These are phyloP conservation scores for Fusarium succisae DNA, from an alignment of 2,329 filamentous ascomycete genomes.

Conservation along the genomic window DNA sequence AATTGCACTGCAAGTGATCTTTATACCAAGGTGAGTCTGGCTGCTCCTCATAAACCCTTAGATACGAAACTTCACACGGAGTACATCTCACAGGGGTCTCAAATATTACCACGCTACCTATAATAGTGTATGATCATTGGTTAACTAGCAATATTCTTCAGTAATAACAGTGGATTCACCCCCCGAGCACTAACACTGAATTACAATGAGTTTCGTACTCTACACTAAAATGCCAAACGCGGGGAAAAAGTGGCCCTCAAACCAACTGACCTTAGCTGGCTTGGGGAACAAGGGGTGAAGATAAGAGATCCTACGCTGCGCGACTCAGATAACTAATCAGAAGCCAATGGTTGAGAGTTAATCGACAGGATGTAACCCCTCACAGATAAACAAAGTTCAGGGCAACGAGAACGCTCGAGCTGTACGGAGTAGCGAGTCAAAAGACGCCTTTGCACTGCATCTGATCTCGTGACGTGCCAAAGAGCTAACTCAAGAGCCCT, in stretches of 20 bases:
- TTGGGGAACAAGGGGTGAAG: not conserved
- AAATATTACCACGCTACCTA: not conserved
- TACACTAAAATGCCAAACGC: not conserved
- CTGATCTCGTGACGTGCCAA: not conserved
- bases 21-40: not conserved
- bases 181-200: not conserved
- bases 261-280: not conserved
- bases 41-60: not conserved
- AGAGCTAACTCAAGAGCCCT: not conserved
- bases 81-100: not conserved
- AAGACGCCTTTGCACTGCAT: not conserved
- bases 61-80: not conserved
- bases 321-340: not conserved
- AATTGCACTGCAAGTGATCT: not conserved
- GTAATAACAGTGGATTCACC: not conserved
- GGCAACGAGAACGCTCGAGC: not conserved
- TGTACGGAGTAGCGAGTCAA: not conserved
- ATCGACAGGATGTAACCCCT: not conserved
- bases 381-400: not conserved
- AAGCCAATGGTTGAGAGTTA: not conserved
- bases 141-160: fast-evolving
- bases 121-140: not conserved
- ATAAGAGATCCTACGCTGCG: not conserved
- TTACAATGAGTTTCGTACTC: not conserved
- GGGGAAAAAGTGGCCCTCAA: not conserved